Conservation (phyloP, 1,284 basidiomycete species). For the Ustilago vetiveriae region DNA sequence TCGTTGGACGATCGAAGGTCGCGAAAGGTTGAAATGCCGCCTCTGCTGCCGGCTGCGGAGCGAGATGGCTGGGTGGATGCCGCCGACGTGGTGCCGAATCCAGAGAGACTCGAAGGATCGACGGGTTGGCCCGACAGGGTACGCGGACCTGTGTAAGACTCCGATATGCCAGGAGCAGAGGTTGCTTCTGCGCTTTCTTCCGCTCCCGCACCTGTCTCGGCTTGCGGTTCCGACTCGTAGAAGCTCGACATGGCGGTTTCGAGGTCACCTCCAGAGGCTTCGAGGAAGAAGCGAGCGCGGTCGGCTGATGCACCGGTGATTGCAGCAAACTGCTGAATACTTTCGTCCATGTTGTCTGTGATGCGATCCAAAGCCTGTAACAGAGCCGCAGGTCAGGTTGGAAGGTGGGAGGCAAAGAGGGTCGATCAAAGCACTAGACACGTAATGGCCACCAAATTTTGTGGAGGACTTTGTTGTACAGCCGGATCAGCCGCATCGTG, state of each 20-base stretch:
- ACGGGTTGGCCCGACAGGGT: constrained; percentile 67
- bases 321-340: constrained; percentile 56
- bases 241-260: constrained; percentile 67
- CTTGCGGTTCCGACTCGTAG: constrained; percentile 59
- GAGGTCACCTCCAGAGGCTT: constrained; percentile 66
- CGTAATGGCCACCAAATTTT: constrained; percentile 6
- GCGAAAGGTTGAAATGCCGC: constrained; percentile 67
- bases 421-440: constrained; percentile 4
- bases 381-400: too few relatives aligned
- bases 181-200: constrained; percentile 1
- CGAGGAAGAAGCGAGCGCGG: constrained; percentile 67
- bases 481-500: too few relatives aligned
- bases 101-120: constrained; percentile 38
- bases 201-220: constrained; percentile 13
- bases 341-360: constrained; percentile 57
- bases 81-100: constrained; percentile 18
- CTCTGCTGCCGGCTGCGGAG: constrained; percentile 14
- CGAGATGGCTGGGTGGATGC: constrained; percentile 13
- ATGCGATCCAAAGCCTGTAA: too few relatives aligned
- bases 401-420: neutral
- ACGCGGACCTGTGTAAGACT: constrained; percentile 55
- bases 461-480: constrained; percentile 15
- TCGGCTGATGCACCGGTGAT: constrained; percentile 66
- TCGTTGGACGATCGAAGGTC: constrained; percentile 53
- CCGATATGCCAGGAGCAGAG: constrained; percentile 19